Base-by-base conservation (phyloP, 805 yeast species). In the Tetrapisispora phaffii region DNA sequence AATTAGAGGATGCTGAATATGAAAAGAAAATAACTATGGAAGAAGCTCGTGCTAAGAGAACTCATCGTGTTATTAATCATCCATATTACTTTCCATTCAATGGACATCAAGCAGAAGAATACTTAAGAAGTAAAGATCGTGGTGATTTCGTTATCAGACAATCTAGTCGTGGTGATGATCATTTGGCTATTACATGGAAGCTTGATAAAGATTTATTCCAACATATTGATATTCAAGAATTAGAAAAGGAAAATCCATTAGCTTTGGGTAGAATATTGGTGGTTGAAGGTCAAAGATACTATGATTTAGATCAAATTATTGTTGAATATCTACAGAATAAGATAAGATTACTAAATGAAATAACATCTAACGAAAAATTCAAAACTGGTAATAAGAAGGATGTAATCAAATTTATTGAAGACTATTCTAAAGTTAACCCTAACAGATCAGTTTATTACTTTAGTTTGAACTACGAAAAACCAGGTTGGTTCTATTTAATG, bases 121-220 rank as follows among this genome's bases (percentile, higher is more conserved):
- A 75, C 54, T 74, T 93, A 56, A 96, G 96, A 19, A 85, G 96
- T 21, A 76, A 83, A 60, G 77, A 81, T 36, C 82, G 89, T 51
- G 99, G 99, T 44, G 95, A 86, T 54, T 77, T 87, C 66, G 95
- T 93, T 19, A 84, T 93, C 45, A 77, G 99, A 54, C 99, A 97
- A 17, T 87, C 97, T 0, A 86, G 95, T 9, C 79, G 81, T 50
- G 98, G 98, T 36, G 73, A 76, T 39, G 85, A 86, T 50, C 96
- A 81, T 63, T 73, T 93, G 54, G 88, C 96, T 2, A 81, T 90
- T 35, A 90, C 99, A 0, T 93, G 97, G 97, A 93, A 93, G 62
- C 89, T 93, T 39, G 93, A 85, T 48, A 90, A 85, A 59, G 84
- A 82, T 60, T 68, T 90, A 50, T 93, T 83, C 67, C 97, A 93